Base-by-base conservation (phyloP, 108 stramenopile species). In the Cyclotella sp. region DNA sequence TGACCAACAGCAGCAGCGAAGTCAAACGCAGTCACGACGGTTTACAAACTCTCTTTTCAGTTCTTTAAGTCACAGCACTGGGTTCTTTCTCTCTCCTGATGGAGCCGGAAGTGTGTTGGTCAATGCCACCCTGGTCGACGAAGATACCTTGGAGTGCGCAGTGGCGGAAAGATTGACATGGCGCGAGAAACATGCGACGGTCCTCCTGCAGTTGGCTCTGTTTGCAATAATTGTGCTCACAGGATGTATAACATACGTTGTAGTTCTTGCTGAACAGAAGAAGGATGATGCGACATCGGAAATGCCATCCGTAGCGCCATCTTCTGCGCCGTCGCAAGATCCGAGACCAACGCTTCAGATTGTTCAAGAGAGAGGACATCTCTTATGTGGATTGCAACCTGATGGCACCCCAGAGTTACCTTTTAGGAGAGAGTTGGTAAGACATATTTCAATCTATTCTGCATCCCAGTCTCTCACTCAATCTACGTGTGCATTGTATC, bases 361-460 rank as follows among this genome's bases (percentile, higher is more conserved):
- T 44, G 58, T 76, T 27, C 65, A 68, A 26, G 58, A 59, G 30
- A 44, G 75, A 60, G 75, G 66, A 13, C 21, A 28, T 27, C 21
- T 74, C 8, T 30, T 29, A n/a, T 74, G 73, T 30, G 73, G 73
- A 42, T 26, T 74, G 14, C 16, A 39, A 34, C 0, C 14, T 15
- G 21, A 63, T 42, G 0, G 47, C 10, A 40, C 22, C 2, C 11
- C 22, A 22, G 27, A 40, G 40, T 13, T 42, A 16, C n/a, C 30
- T 30, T 58, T 72, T 43, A 41, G 43, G 44, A 62, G 53, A 54
- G 42, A 27, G 30, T 49, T 64, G 24, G 58, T 47, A 27, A 29
- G 44, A n/a, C n/a, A 49, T 49, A 7, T 16, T 49, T 9, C 15
- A n/a, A 7, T 9, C 1, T 49, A 9, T n/a, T 49, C 47, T 16